phyloP scores from a whole-genome alignment of 441 rosid genomes.

The Gossypium aridum region DNA sequence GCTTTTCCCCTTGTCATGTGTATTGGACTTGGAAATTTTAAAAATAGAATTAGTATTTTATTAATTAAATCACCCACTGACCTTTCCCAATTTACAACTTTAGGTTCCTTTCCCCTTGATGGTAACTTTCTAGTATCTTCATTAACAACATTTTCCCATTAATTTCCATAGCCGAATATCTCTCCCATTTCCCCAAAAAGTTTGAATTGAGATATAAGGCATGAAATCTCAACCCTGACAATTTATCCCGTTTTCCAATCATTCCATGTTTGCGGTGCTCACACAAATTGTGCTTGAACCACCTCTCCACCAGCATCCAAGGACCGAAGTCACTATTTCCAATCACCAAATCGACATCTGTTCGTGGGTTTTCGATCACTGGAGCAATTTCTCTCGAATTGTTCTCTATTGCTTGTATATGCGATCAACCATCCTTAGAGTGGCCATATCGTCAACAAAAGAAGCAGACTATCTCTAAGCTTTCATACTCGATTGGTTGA shows the following conservation, averaged over 20 bases:
- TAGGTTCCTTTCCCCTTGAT: background rate
- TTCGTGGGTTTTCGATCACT: background rate
- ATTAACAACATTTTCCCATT: background rate
- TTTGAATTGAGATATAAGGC: background rate
- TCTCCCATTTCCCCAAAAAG: background rate
- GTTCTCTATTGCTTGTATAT: background rate
- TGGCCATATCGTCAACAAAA: background rate
- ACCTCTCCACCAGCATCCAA: background rate
- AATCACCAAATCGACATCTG: background rate
- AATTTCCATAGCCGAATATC: background rate
- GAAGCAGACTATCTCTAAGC: background rate
- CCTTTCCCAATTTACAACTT: background rate
- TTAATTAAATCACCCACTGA: background rate
- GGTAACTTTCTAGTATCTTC: background rate
- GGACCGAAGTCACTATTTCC: background rate
- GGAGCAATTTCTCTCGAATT: background rate
- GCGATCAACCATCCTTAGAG: background rate
- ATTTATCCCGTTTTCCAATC: background rate
- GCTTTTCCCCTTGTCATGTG: background rate
- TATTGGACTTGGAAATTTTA: background rate
- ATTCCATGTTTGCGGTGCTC: background rate
- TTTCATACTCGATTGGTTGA: background rate
- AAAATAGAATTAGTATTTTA: too few species aligned
- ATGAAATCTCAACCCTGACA: background rate
- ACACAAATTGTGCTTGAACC: background rate